phyloP scores from a whole-genome alignment of 352 stramenopile genomes.

The Discostella stelligera region DNA sequence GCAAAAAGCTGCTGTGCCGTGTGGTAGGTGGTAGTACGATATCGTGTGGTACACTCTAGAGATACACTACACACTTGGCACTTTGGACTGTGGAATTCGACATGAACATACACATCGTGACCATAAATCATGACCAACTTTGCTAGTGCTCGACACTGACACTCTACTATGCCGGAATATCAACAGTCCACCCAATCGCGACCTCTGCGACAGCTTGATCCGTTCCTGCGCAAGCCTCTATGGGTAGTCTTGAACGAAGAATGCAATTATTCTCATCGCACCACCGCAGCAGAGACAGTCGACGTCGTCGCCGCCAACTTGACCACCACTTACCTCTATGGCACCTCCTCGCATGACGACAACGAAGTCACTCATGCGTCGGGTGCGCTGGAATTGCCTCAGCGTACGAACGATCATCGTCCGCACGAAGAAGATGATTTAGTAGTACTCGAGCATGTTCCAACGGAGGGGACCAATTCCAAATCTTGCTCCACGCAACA shows the following conservation, averaged over 20 bases:
- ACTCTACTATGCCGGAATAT: constrained; percentile 7
- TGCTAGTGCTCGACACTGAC: no score
- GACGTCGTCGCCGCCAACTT: background rate
- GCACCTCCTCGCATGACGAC: background rate
- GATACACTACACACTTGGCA: no score
- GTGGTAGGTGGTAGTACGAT: no score
- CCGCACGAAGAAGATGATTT: constrained; percentile 14
- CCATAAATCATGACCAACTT: no score
- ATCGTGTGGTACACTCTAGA: no score
- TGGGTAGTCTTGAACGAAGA: constrained; percentile 42
- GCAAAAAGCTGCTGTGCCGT: no score
- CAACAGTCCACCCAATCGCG: constrained; percentile 2
- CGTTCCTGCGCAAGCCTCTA: constrained; percentile 48
- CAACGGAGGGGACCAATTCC: background rate
- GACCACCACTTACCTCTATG: background rate
- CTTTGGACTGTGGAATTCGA: no score
- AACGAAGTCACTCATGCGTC: background rate
- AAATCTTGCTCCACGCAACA: background rate
- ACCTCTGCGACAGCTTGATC: constrained; percentile 19
- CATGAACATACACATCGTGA: no score
- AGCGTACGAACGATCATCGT: constrained; percentile 1
- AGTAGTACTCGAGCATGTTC: constrained; percentile 39
- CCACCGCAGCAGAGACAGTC: background rate
- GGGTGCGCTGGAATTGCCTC: constrained; percentile 25
- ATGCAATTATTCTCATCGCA: background rate